These are phyloP conservation scores for Croton setiger DNA, from an alignment of 441 rosid species.

Conservation along the genomic window DNA sequence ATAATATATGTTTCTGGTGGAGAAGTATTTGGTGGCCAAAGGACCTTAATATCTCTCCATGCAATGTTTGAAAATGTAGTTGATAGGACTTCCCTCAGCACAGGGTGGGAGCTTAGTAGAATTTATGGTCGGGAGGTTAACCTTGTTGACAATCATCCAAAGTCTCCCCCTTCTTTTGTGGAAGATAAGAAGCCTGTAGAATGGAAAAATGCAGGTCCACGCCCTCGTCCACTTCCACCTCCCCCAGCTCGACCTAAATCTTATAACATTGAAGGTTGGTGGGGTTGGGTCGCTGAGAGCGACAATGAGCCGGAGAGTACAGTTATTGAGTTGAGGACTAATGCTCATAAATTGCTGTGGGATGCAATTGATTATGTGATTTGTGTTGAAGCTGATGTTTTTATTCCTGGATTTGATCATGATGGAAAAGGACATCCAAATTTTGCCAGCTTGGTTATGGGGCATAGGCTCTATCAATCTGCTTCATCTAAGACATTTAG, in stretches of 20 bases:
- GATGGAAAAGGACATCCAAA: slow-evolving; percentile 95
- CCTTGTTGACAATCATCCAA: slow-evolving; percentile 40
- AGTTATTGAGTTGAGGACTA: slow-evolving; percentile 89
- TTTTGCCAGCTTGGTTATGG: slow-evolving; percentile 91
- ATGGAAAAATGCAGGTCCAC: slow-evolving; percentile 67
- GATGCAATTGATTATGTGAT: slow-evolving; percentile 88
- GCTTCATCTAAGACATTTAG: slow-evolving; percentile 77
- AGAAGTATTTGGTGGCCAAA: slow-evolving; percentile 96
- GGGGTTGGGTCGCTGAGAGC: slow-evolving; percentile 99
- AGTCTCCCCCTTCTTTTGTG: slow-evolving; percentile 47
- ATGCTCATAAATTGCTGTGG: slow-evolving; percentile 94
- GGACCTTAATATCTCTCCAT: slow-evolving; percentile 79
- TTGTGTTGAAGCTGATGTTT: slow-evolving; percentile 90
- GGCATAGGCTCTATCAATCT: slow-evolving; percentile 88
- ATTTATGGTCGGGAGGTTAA: slow-evolving; percentile 86
- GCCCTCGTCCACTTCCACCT: slow-evolving; percentile 95
- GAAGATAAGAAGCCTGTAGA: slow-evolving; percentile 54
- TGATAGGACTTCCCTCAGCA: slow-evolving; percentile 87
- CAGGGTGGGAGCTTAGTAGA: slow-evolving; percentile 80
- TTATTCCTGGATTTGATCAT: slow-evolving; percentile 80
- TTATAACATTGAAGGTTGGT: slow-evolving; percentile 95
- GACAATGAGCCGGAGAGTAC: slow-evolving; percentile 98
- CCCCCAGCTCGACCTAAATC: slow-evolving; percentile 91
- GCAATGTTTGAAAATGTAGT: slow-evolving; percentile 91
- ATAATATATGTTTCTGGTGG: slow-evolving; percentile 86